phyloP scores from a whole-genome alignment of 192 early-diverging fungal genomes.

The Podila epicladia region DNA sequence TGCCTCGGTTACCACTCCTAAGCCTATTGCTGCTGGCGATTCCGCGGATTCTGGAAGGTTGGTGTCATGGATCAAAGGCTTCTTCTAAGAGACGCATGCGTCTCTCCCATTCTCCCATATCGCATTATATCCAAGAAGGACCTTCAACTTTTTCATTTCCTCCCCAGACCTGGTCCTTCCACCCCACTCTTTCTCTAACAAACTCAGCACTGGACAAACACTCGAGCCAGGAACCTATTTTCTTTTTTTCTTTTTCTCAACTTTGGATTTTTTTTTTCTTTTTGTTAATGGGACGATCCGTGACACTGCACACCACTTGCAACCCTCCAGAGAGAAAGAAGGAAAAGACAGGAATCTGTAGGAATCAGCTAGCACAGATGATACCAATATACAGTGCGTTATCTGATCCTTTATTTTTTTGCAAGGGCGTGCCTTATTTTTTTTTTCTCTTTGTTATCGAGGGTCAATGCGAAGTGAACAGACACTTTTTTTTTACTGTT shows the following conservation, averaged over 20 bases:
- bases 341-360: not conserved
- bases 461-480: too few species aligned
- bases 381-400: not conserved
- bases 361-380: not conserved
- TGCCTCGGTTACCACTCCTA: constrained; percentile 22
- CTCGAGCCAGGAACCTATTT: not conserved
- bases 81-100: constrained; percentile 16
- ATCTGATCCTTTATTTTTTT: not conserved
- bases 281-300: not conserved
- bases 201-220: not conserved
- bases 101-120: not conserved
- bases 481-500: too few species aligned
- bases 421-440: not conserved
- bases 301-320: not conserved
- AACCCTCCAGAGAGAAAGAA: not conserved
- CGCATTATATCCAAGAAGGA: not conserved
- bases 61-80: constrained; percentile 52
- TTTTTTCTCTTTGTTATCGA: too few species aligned
- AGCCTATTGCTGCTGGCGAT: constrained; percentile 26
- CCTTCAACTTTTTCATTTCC: too few species aligned
- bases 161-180: too few species aligned
- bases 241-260: not conserved
- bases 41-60: constrained; percentile 49
- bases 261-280: not conserved
- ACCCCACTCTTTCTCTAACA: not conserved